phyloP scores from a whole-genome alignment of 768 basidiomycete species.

The Boletus rubroflammeus region DNA sequence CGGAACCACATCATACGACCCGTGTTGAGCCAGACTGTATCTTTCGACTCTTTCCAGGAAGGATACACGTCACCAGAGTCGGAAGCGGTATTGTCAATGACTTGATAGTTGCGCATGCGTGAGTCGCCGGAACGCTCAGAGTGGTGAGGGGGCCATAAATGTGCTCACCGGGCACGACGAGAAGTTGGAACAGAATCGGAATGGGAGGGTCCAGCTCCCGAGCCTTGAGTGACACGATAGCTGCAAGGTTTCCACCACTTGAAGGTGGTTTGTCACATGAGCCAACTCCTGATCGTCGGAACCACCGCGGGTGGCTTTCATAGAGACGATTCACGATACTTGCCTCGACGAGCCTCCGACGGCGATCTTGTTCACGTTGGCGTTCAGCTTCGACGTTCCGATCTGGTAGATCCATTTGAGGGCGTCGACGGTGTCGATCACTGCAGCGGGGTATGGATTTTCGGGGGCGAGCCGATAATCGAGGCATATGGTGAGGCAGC shows the following conservation, averaged over 20 bases:
- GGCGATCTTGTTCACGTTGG: constrained; percentile 53
- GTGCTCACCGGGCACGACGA: constrained; percentile 56
- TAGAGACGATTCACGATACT: constrained; percentile 14
- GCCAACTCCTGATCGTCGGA: neutral
- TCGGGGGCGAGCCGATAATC: constrained; percentile 75
- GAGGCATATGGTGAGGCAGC: constrained; percentile 61
- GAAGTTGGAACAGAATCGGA: constrained; percentile 59
- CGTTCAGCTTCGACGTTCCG: constrained; percentile 43
- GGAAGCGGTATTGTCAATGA: constrained; percentile 66
- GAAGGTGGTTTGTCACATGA: neutral
- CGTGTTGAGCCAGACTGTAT: constrained; percentile 58
- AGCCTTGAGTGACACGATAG: constrained; percentile 63
- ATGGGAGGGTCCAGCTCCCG: constrained; percentile 45
- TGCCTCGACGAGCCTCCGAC: constrained; percentile 71
- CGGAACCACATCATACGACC: constrained; percentile 72
- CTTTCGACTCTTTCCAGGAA: constrained; percentile 54
- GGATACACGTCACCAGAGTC: constrained; percentile 34
- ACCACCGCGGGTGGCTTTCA: too few relatives aligned
- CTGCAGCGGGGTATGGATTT: constrained; percentile 64
- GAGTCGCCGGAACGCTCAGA: neutral
- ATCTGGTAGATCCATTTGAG: constrained; percentile 56
- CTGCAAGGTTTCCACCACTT: constrained; percentile 71
- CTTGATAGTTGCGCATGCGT: constrained; percentile 20
- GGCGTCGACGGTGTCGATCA: constrained; percentile 66
- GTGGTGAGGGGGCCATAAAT: neutral